These are phyloP conservation scores for Aspergillus tamarii DNA, from an alignment of 2,329 filamentous ascomycete species.

Conservation along the genomic window DNA sequence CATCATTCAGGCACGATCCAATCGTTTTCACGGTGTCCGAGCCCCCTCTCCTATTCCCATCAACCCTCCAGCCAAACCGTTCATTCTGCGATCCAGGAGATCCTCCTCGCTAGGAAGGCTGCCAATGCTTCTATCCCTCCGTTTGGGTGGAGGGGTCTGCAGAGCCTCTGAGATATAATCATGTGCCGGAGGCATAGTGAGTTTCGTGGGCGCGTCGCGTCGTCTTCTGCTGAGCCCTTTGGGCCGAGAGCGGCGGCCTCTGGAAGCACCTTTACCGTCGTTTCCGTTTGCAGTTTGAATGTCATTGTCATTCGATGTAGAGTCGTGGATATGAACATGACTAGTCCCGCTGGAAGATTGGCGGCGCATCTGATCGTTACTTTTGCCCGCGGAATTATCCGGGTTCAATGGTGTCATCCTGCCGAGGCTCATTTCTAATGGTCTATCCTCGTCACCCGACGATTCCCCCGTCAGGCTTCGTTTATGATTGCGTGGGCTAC, in stretches of 20 bases:
- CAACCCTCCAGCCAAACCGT: constrained; percentile 56
- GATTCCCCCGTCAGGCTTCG: constrained; percentile 57
- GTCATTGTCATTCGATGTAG: not conserved
- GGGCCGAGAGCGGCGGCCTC: constrained; percentile 13
- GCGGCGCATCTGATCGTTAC: constrained; percentile 10
- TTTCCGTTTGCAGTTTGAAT: constrained; percentile 9
- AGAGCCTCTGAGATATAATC: constrained; percentile 25
- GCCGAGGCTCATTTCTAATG: constrained; percentile 77
- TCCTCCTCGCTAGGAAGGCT: constrained; percentile 62
- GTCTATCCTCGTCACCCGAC: constrained; percentile 78
- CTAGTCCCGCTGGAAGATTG: not conserved
- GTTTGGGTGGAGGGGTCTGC: constrained; percentile 23
- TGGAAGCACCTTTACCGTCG: constrained; percentile 9
- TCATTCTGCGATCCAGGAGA: constrained; percentile 59
- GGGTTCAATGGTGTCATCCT: constrained; percentile 29
- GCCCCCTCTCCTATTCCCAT: constrained; percentile 49
- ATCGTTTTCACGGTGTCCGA: constrained; percentile 32
- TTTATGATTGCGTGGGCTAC: constrained; percentile 47
- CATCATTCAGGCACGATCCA: not conserved
- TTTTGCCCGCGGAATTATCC: constrained; percentile 24
- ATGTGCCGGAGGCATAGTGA: constrained; percentile 19
- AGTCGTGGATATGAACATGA: constrained; percentile 4
- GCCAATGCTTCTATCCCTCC: constrained; percentile 50
- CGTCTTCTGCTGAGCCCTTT: constrained; percentile 15
- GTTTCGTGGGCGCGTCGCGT: constrained; percentile 22